Conservation (phyloP, 2,329 filamentous ascomycete species). For the Pleoardoris graminearum region DNA sequence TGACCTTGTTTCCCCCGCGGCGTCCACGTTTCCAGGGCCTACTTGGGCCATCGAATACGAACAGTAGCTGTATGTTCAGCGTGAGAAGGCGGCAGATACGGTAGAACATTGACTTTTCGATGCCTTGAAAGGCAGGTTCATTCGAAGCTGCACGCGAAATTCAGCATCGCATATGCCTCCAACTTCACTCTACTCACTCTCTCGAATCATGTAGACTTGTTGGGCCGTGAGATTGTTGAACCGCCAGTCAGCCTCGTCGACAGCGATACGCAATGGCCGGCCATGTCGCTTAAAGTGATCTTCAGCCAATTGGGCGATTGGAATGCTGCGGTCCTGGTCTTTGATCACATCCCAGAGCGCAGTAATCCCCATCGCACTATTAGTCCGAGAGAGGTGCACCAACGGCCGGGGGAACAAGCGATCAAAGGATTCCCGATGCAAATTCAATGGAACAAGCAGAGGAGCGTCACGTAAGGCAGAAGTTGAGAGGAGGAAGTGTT, state of each 20-base stretch:
- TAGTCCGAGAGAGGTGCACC: not conserved
- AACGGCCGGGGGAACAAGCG: no score
- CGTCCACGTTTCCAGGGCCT: constrained; percentile 45
- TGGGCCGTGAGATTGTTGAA: constrained; percentile 48
- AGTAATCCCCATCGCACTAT: not conserved
- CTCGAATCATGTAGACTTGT: constrained; percentile 41
- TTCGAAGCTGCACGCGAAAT: constrained; percentile 24
- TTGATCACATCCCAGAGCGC: constrained; percentile 47
- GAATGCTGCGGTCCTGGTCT: constrained; percentile 37
- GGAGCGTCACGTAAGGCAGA: no score
- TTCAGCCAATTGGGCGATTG: constrained; percentile 45
- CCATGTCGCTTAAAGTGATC: constrained; percentile 41
- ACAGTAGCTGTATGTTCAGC: constrained; percentile 56
- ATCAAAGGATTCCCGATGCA: no score
- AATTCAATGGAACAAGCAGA: no score
- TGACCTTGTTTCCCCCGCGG: constrained; percentile 33
- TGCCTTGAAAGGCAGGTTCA: constrained; percentile 44
- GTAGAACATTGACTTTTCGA: constrained; percentile 49
- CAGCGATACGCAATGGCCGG: constrained; percentile 47
- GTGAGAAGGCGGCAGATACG: constrained; percentile 52
- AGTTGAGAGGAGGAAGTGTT: no score
- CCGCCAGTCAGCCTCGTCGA: constrained; percentile 51
- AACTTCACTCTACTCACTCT: constrained; percentile 26
- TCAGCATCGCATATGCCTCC: not conserved
- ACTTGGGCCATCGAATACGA: constrained; percentile 59